A percentile compares a stretch with the other conserved stretches of the same genome.
phyloP scores from a whole-genome alignment of 23 red algal genomes.

The Chondrus crispus region DNA sequence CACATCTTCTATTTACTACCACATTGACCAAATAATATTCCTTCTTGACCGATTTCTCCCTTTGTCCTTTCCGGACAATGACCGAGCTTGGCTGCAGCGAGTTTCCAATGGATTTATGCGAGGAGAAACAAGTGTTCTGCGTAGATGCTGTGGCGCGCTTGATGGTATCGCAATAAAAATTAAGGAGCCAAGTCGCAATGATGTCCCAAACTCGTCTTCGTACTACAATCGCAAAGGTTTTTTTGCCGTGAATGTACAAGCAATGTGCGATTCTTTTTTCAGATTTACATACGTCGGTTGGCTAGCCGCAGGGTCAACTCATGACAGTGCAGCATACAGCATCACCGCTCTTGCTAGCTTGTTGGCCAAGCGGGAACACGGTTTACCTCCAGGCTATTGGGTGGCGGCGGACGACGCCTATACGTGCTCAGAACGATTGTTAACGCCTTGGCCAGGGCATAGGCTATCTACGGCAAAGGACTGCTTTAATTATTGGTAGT shows the following conservation, averaged over 20 bases:
- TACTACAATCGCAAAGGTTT: constrained; percentile 27
- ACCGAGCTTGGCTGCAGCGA: background rate
- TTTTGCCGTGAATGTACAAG: constrained; percentile 23
- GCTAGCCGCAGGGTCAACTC: constrained; percentile 11
- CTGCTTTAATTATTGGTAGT: constrained; percentile 16
- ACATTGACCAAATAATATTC: background rate
- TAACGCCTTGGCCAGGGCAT: constrained; percentile 7
- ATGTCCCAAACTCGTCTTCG: constrained; percentile 14
- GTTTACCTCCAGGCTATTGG: background rate
- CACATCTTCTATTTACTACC: background rate
- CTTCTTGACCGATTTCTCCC: background rate
- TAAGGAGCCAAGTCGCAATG: background rate
- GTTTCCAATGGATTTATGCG: background rate
- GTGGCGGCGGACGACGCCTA: constrained; percentile 9
- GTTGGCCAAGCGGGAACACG: background rate
- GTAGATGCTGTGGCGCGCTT: background rate
- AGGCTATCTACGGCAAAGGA: background rate
- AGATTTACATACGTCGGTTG: constrained; percentile 3
- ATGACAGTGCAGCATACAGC: constrained; percentile 1
- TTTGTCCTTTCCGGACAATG: background rate
- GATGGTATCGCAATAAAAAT: constrained; percentile 18
- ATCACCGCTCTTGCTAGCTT: background rate
- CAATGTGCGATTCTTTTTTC: constrained; percentile 19
- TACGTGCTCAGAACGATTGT: background rate
- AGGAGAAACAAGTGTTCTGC: background rate